These are phyloP conservation scores for Leccinum uliginosum DNA, from an alignment of 768 basidiomycete species.

Conservation along the genomic window DNA sequence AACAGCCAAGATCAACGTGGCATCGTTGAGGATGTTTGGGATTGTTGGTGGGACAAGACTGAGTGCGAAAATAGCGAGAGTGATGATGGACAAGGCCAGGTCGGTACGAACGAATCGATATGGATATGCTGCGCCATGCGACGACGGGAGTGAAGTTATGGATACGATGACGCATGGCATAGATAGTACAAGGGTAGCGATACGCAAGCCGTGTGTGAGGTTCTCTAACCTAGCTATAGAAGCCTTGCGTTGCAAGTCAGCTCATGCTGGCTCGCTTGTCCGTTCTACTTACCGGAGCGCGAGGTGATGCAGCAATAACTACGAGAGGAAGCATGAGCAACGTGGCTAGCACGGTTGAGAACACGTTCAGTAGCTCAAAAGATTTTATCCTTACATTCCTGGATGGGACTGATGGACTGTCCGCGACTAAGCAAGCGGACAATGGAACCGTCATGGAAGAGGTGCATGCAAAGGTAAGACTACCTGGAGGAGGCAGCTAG, in stretches of 20 bases:
- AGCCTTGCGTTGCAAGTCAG: slow-evolving; percentile 13
- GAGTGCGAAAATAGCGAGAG: slow-evolving; percentile 39
- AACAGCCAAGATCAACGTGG: slow-evolving; percentile 48
- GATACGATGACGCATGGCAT: slow-evolving; percentile 59
- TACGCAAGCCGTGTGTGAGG: slow-evolving; percentile 37
- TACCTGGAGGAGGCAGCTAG: slow-evolving; percentile 35
- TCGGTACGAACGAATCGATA: slow-evolving; percentile 40
- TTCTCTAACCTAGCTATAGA: slow-evolving; percentile 5
- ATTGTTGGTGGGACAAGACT: slow-evolving; percentile 41
- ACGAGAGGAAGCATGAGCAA: slow-evolving; percentile 54
- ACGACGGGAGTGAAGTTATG: slow-evolving; percentile 46
- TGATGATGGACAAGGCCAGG: slow-evolving; percentile 42
- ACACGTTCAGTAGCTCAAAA: slow-evolving; percentile 52
- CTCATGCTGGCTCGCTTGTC: slow-evolving; percentile 21
- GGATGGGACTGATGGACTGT: slow-evolving; percentile 5
- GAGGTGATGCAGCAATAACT: slow-evolving; percentile 48
- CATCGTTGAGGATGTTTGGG: slow-evolving; percentile 42
- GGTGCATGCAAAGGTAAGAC: slow-evolving; percentile 59
- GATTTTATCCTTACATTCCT: slow-evolving; percentile 50
- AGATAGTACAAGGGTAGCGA: slow-evolving; percentile 51
- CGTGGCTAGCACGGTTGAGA: slow-evolving; percentile 46
- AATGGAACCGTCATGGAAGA: slow-evolving; percentile 62
- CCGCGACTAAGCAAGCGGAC: slow-evolving; percentile 55
- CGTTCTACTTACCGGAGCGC: slow-evolving; percentile 33
- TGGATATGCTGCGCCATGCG: slow-evolving; percentile 42